Percentiles rank a stretch among this genome's conserved stretches.
These are phyloP conservation scores for Phytophthora pseudosyringae DNA, from an alignment of 352 stramenopile species.

Conservation along the genomic window DNA sequence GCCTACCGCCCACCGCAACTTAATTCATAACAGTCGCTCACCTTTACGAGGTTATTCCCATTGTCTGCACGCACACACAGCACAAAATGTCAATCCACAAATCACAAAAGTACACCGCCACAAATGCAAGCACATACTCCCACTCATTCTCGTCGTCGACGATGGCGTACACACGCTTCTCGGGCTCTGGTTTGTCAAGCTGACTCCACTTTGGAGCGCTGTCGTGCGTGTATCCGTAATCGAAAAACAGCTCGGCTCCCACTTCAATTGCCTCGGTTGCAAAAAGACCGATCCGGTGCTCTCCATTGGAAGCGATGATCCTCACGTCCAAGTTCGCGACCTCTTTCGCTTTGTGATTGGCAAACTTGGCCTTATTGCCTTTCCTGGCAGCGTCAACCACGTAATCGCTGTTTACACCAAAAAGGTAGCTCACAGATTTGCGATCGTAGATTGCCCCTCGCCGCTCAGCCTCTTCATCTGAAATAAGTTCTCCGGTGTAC, in stretches of 20 bases:
- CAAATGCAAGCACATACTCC: slow-evolving; percentile 34
- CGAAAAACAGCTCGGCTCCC: slow-evolving; percentile 81
- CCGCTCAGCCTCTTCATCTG: slow-evolving; percentile 78
- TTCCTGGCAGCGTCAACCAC: slow-evolving; percentile 93
- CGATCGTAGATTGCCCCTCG: slow-evolving; percentile 87
- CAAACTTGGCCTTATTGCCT: slow-evolving; percentile 95
- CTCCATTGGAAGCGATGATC: slow-evolving; percentile 87
- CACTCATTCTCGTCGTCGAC: slow-evolving; percentile 48
- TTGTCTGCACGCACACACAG: slow-evolving; percentile 19
- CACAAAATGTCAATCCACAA: slow-evolving; percentile 11
- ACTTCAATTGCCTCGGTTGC: slow-evolving; percentile 88
- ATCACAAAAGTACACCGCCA: not conserved
- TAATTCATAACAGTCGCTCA: not conserved
- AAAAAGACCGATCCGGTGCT: slow-evolving; percentile 93
- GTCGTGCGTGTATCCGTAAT: slow-evolving; percentile 80
- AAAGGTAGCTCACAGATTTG: slow-evolving; percentile 86
- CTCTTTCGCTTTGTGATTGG: slow-evolving; percentile 74
- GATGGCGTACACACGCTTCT: slow-evolving; percentile 28
- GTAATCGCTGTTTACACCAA: slow-evolving; percentile 92
- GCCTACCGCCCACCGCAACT: not conserved
- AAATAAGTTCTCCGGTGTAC: slow-evolving; percentile 75
- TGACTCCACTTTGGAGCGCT: slow-evolving; percentile 72
- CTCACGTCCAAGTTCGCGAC: slow-evolving; percentile 84
- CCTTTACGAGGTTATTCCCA: slow-evolving; percentile 11
- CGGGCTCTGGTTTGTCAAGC: slow-evolving; percentile 7